Percentiles rank a stretch among this genome's conserved stretches.
These are phyloP conservation scores for Staphylotrichum longicolle DNA, from an alignment of 495 filamentous ascomycete genomes.

Conservation along the genomic window DNA sequence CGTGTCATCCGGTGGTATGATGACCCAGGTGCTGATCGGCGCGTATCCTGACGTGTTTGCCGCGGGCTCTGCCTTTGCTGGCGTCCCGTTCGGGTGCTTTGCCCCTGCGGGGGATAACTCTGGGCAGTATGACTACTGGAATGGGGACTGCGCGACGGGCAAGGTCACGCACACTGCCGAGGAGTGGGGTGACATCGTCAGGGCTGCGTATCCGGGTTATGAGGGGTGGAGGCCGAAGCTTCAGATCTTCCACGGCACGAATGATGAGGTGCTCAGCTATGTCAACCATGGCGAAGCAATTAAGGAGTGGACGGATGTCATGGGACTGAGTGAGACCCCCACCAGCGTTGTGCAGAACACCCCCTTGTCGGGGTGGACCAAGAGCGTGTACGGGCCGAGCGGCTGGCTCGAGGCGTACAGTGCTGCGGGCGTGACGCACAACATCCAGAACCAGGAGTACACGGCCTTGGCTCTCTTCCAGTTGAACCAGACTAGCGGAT, in stretches of 20 bases:
- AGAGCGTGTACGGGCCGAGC: slow-evolving; percentile 44
- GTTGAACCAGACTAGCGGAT: slow-evolving; percentile 34
- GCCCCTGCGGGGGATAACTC: slow-evolving; percentile 36
- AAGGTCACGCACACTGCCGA: slow-evolving; percentile 39
- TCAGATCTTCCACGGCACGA: slow-evolving; percentile 56
- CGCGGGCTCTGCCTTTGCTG: slow-evolving; percentile 54
- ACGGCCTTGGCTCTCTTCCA: slow-evolving; percentile 53
- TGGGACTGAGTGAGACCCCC: slow-evolving; percentile 39
- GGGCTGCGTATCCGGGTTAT: slow-evolving; percentile 54
- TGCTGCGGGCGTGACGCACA: slow-evolving; percentile 50
- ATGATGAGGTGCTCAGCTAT: slow-evolving; percentile 48
- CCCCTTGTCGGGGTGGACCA: slow-evolving; percentile 45
- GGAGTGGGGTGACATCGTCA: slow-evolving; percentile 50
- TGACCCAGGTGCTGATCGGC: slow-evolving; percentile 58
- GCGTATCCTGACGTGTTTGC: slow-evolving; percentile 59
- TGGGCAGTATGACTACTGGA: slow-evolving; percentile 42
- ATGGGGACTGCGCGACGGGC: slow-evolving; percentile 52
- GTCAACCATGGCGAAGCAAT: slow-evolving; percentile 51
- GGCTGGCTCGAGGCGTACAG: slow-evolving; percentile 50
- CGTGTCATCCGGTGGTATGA: slow-evolving; percentile 57
- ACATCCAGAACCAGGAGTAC: slow-evolving; percentile 49
- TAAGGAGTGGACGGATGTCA: slow-evolving; percentile 58
- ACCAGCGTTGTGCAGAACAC: slow-evolving; percentile 35
- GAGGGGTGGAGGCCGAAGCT: slow-evolving; percentile 50
- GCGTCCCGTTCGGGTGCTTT: slow-evolving; percentile 56